These are phyloP conservation scores for Penicillium samsonianum DNA, from an alignment of 495 filamentous ascomycete species.

Conservation along the genomic window DNA sequence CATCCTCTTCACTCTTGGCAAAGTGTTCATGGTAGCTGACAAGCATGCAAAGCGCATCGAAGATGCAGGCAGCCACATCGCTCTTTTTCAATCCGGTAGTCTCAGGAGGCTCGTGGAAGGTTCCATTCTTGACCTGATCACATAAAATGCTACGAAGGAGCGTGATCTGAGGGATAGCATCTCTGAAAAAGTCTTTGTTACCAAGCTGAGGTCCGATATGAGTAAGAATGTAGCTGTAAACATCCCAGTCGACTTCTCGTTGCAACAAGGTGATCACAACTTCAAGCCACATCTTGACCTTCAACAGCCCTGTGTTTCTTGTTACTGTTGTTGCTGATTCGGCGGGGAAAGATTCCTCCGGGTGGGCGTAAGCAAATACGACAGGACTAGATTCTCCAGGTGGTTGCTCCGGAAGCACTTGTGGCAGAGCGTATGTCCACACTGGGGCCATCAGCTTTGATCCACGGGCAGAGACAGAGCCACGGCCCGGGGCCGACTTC, in stretches of 20 bases:
- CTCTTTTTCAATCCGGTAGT: conserved; percentile 77
- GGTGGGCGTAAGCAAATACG: conserved; percentile 41
- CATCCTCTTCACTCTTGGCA: conserved; percentile 81
- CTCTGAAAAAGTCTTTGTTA: conserved; percentile 82
- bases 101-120: conserved; percentile 72
- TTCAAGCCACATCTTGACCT: conserved; percentile 76
- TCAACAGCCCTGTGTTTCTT: conserved; percentile 43
- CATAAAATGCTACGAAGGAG: conserved; percentile 75
- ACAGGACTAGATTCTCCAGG: conserved; percentile 47
- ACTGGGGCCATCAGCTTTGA: conserved; percentile 51
- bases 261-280: conserved; percentile 71
- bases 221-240: conserved; percentile 86
- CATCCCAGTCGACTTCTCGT: conserved; percentile 83
- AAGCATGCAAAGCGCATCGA: conserved; percentile 79
- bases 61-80: conserved; percentile 85
- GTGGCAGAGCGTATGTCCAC: conserved; percentile 55
- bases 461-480: conserved; percentile 37
- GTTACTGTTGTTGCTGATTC: conserved; percentile 11
- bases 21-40: conserved; percentile 86
- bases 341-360: conserved; percentile 18
- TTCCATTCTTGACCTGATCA: conserved; percentile 73
- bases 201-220: conserved; percentile 86
- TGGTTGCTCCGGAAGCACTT: conserved; percentile 56
- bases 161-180: conserved; percentile 69
- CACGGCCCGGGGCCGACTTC: conserved; percentile 34